phyloP scores from a whole-genome alignment of 306 rosid genomes.

The Trichosanthes cucumerina region DNA sequence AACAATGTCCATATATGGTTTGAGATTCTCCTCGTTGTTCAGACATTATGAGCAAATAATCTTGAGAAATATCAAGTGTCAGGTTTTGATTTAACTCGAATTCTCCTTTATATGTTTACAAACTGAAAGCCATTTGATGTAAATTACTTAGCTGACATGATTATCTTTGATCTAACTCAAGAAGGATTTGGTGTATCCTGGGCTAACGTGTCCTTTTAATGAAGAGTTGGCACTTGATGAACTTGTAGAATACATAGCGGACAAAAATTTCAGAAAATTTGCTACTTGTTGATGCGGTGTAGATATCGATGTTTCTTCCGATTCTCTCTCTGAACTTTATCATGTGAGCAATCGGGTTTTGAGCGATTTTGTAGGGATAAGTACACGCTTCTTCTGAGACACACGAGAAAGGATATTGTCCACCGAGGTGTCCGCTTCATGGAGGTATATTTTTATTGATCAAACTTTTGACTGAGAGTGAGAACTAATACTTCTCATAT shows the following conservation, averaged over 20 bases:
- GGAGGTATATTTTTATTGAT: constrained; percentile 44
- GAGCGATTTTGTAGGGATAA: constrained; percentile 72
- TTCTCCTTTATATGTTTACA: neutral
- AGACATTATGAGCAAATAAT: neutral
- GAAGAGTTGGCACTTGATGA: neutral
- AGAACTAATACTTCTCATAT: neutral
- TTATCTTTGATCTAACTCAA: neutral
- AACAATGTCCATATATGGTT: neutral
- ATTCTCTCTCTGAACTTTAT: constrained; percentile 9
- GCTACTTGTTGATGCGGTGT: neutral
- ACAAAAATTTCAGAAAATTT: neutral
- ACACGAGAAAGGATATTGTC: constrained; percentile 85
- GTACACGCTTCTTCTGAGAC: constrained; percentile 80
- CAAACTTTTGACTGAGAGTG: neutral
- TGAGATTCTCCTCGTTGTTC: neutral
- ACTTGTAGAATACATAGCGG: neutral
- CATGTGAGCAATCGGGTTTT: constrained; percentile 74
- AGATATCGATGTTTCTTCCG: constrained; percentile 10
- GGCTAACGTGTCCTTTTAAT: neutral
- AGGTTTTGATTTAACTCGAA: neutral
- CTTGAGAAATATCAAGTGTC: neutral
- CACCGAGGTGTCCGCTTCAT: constrained; percentile 69
- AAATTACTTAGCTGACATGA: neutral
- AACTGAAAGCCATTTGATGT: neutral
- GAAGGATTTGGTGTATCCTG: neutral